Conservation (phyloP, 306 rosid species). For the Pachyrhizus erosus region DNA sequence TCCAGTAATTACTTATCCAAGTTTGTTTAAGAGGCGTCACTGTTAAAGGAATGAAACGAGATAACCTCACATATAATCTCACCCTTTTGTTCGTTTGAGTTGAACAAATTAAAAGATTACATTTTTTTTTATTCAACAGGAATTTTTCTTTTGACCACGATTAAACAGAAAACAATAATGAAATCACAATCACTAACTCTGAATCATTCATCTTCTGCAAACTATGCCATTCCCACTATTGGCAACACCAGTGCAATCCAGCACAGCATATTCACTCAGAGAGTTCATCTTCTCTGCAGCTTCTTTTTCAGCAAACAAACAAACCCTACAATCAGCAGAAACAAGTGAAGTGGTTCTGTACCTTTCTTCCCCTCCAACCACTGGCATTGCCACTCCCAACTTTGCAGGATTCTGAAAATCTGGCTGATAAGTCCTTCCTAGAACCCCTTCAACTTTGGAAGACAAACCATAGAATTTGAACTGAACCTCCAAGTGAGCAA, state of each 20-base stretch:
- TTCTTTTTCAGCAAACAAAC: constrained; percentile 54
- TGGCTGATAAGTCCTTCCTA: constrained; percentile 85
- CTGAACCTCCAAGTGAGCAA: constrained; percentile 87
- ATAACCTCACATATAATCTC: too few relatives aligned
- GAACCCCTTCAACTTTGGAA: constrained; percentile 77
- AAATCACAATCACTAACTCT: neutral
- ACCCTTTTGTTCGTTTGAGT: neutral
- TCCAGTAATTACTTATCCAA: too few relatives aligned
- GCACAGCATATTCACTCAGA: constrained; percentile 44
- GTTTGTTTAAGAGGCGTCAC: too few relatives aligned
- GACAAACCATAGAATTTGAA: constrained; percentile 75
- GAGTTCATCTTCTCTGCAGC: constrained; percentile 29
- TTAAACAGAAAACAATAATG: neutral
- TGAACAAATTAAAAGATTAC: constrained; percentile 11
- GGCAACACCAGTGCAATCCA: constrained; percentile 67
- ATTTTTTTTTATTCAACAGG: neutral
- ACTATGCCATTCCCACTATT: constrained; percentile 77
- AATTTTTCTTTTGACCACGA: neutral
- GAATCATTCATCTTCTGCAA: constrained; percentile 62
- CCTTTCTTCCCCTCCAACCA: constrained; percentile 81
- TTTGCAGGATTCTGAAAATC: constrained; percentile 77
- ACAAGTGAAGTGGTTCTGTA: constrained; percentile 77
- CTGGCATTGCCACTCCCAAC: constrained; percentile 82
- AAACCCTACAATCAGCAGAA: constrained; percentile 63
- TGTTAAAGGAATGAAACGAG: too few relatives aligned